Conservation (phyloP, 805 yeast genomes). For the Hanseniaspora jakobsenii region DNA sequence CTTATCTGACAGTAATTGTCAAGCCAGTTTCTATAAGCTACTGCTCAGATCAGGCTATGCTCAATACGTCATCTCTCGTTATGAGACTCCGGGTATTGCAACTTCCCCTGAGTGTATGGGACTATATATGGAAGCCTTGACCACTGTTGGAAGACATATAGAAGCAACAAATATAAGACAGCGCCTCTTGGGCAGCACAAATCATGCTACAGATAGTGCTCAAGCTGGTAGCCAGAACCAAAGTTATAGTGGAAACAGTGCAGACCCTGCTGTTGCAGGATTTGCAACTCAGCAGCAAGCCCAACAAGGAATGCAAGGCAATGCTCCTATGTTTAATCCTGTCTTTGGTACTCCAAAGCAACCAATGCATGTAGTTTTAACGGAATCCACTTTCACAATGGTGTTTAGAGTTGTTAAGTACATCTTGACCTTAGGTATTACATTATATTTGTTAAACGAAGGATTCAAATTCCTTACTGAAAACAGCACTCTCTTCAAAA, state of each 20-base stretch:
- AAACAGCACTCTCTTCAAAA: slow-evolving; percentile 53
- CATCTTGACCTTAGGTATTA: slow-evolving; percentile 66
- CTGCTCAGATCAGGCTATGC: slow-evolving; percentile 76
- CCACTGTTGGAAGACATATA: slow-evolving; percentile 59
- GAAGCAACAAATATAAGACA: slow-evolving; percentile 62
- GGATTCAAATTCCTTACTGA: slow-evolving; percentile 72
- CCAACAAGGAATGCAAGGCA: slow-evolving; percentile 16
- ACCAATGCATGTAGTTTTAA: slow-evolving; percentile 87
- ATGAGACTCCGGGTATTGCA: slow-evolving; percentile 88
- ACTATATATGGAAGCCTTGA: slow-evolving; percentile 70
- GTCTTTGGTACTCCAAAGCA: slow-evolving; percentile 53
- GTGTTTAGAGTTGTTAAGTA: slow-evolving; percentile 81
- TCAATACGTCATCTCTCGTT: slow-evolving; percentile 89
- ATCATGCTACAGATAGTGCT: background rate
- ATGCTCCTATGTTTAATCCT: slow-evolving; percentile 26
- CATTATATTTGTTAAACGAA: slow-evolving; percentile 70
- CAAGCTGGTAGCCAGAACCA: too few species aligned
- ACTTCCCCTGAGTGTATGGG: slow-evolving; percentile 65
- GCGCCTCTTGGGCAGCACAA: slow-evolving; percentile 23
- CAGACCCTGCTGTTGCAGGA: slow-evolving; percentile 12
- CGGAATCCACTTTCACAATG: slow-evolving; percentile 70
- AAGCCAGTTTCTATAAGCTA: slow-evolving; percentile 71
- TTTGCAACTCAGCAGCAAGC: too few species aligned
- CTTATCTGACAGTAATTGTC: slow-evolving; percentile 53
- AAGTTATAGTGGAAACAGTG: background rate